Conservation (phyloP, 2,329 filamentous ascomycete species). For the Cladorrhinum sp. region DNA sequence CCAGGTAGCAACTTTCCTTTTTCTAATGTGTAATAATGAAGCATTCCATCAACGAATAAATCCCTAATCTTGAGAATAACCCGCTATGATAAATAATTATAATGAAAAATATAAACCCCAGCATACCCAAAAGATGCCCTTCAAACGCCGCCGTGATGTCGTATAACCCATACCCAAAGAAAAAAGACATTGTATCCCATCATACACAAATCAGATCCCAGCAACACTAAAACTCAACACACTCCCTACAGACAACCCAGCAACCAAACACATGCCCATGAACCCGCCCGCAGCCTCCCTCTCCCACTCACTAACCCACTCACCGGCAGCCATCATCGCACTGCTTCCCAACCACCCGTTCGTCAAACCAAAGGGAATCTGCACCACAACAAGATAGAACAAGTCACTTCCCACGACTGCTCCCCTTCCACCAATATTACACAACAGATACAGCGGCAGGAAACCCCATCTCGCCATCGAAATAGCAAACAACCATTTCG, state of each 20-base stretch:
- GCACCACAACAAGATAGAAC: constrained; percentile 83
- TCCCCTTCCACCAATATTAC: constrained; percentile 78
- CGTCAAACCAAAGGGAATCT: constrained; percentile 76
- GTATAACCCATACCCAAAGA: not conserved
- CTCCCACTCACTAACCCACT: constrained; percentile 79
- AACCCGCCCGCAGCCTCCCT: constrained; percentile 87
- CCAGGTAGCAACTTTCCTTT: too few species aligned
- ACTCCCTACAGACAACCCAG: constrained; percentile 80
- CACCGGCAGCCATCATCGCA: constrained; percentile 86
- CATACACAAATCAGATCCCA: constrained; percentile 33
- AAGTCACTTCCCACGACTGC: constrained; percentile 73
- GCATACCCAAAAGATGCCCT: not conserved
- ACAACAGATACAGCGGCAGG: constrained; percentile 82
- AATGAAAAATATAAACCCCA: too few species aligned
- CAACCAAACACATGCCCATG: constrained; percentile 88
- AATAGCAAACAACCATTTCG: constrained; percentile 64
- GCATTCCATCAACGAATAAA: not conserved
- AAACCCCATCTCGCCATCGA: constrained; percentile 65
- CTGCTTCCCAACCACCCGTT: constrained; percentile 85
- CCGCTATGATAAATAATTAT: too few species aligned
- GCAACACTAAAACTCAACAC: constrained; percentile 78
- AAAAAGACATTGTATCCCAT: not conserved
- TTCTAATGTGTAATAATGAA: not conserved
- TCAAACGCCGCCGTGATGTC: not conserved
- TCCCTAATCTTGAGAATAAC: too few species aligned